These are phyloP conservation scores for Amphirosellinia nigrospora DNA, from an alignment of 495 filamentous ascomycete genomes.

Conservation along the genomic window DNA sequence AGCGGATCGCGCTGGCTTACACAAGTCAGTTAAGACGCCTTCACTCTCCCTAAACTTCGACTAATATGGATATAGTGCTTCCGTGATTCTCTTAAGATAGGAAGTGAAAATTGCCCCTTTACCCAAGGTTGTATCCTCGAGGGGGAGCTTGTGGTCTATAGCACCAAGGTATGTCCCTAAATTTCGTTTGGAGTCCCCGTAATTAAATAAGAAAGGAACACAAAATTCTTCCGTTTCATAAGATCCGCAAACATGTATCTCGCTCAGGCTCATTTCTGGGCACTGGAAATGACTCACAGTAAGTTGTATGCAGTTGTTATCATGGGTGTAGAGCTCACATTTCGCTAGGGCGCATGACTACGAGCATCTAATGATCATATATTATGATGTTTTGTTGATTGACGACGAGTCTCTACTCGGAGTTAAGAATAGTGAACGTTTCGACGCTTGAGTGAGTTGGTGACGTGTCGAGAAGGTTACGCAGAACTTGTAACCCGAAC, in stretches of 20 bases:
- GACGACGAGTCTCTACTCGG: slow-evolving; percentile 71
- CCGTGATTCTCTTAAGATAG: slow-evolving; percentile 63
- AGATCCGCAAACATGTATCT: slow-evolving; percentile 78
- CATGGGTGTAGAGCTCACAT: slow-evolving; percentile 27
- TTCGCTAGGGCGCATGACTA: slow-evolving; percentile 60
- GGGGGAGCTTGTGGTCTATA: slow-evolving; percentile 82
- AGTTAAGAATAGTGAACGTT: slow-evolving; percentile 67
- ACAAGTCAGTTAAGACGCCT: slow-evolving; percentile 49
- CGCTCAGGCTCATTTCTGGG: slow-evolving; percentile 76
- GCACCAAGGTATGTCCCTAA: slow-evolving; percentile 54
- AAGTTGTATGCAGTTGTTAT: slow-evolving; percentile 33
- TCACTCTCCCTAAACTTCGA: slow-evolving; percentile 22
- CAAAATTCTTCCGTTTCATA: slow-evolving; percentile 73
- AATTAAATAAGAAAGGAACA: slow-evolving; percentile 37
- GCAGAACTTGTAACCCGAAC: slow-evolving; percentile 67
- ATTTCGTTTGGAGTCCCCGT: background rate
- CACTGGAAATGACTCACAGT: slow-evolving; percentile 72
- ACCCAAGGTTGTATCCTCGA: slow-evolving; percentile 74
- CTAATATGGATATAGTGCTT: slow-evolving; percentile 46
- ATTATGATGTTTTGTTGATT: slow-evolving; percentile 77
- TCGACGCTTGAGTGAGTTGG: slow-evolving; percentile 60
- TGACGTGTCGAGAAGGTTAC: slow-evolving; percentile 62
- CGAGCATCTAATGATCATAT: slow-evolving; percentile 84
- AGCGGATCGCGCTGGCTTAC: slow-evolving; percentile 65
- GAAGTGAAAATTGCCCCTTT: slow-evolving; percentile 60